Evolutionary conservation across 495 filamentous ascomycete genomes (phyloP), one percentile per base, ranked within the genome.

Genomic region (Trichodelitschia bisporula): DNA sequence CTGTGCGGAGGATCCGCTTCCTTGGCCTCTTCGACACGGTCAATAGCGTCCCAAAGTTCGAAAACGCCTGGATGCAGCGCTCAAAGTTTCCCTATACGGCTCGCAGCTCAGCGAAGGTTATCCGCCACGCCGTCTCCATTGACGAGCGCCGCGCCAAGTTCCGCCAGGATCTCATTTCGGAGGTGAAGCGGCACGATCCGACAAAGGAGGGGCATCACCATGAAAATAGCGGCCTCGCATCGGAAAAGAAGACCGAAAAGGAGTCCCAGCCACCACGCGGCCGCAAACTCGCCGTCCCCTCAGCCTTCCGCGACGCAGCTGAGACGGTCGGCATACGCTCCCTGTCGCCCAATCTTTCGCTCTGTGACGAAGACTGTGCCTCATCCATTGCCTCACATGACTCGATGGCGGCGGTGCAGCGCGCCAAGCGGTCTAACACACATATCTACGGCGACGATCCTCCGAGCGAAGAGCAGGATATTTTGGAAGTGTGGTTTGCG

Each of bases 81-180:
- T 72, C 59, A 36, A 79, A 74, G 43, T 80, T 80, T 34, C 75
- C 77, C 0, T 86, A 84, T 37, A 83, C 76, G 0, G 77, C 77
- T 1, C 59, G 72, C 26, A 80, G 72, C 35, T 70, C 70, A 3
- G 76, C 76, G 12, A 70, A 57, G 39, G 49, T 63, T n/a, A 61
- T 63, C 31, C 39, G 45, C 2, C 47, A 50, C 34, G 47, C 47
- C 15, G 45, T 50, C 8, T 25, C 40, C 4, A 50, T 50, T 25
- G 43, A 50, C 31, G 47, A 48, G 32, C 37, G 43, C 28, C 40
- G 47, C 10, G 40, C 45, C 45, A 67, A 66, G 32, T 68, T 68
- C 36, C 47, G 61, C 15, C 70, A 75, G 40, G 76, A 80, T 42
- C 46, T 82, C 9, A 71, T 83, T 18, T 76, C 74, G 9, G 64